Conservation (phyloP, 2,329 filamentous ascomycete species). For the Tolypocladium ovalisporum region DNA sequence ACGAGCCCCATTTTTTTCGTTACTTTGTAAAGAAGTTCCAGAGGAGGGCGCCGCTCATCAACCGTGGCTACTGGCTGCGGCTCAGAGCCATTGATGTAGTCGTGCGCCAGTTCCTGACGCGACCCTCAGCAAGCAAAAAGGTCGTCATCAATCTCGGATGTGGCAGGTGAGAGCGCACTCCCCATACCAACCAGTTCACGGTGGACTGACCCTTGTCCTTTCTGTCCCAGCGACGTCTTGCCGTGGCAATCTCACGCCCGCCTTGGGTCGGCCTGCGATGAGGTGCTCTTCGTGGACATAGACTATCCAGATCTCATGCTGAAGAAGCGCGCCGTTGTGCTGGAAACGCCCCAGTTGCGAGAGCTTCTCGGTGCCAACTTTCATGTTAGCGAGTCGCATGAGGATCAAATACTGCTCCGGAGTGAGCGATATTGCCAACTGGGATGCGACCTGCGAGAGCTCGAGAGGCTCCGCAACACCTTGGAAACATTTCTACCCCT, state of each 20-base stretch:
- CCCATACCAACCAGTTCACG: not conserved
- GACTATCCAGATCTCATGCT: slow-evolving; percentile 74
- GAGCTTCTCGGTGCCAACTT: slow-evolving; percentile 20
- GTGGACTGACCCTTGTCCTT: not conserved
- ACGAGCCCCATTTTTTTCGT: slow-evolving; percentile 73
- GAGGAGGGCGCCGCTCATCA: slow-evolving; percentile 77
- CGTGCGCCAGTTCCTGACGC: slow-evolving; percentile 61
- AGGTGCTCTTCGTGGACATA: slow-evolving; percentile 67
- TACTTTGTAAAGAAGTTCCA: slow-evolving; percentile 81
- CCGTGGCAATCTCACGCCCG: slow-evolving; percentile 72
- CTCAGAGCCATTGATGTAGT: slow-evolving; percentile 72
- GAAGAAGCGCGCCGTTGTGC: slow-evolving; percentile 60
- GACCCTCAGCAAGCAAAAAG: slow-evolving; percentile 44
- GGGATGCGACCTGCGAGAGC: slow-evolving; percentile 68
- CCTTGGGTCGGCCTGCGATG: slow-evolving; percentile 45
- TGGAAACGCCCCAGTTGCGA: slow-evolving; percentile 47
- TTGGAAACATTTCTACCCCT: slow-evolving; percentile 49
- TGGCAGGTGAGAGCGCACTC: slow-evolving; percentile 63
- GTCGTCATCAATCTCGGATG: slow-evolving; percentile 78
- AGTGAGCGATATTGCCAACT: slow-evolving; percentile 68
- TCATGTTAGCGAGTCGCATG: slow-evolving; percentile 23
- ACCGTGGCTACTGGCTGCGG: slow-evolving; percentile 78
- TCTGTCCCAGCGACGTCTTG: slow-evolving; percentile 60
- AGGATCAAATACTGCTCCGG: slow-evolving; percentile 42
- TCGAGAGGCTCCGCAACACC: slow-evolving; percentile 46